These are phyloP conservation scores for Diversispora epigaea DNA, from an alignment of 192 early-diverging fungal species.

Conservation along the genomic window DNA sequence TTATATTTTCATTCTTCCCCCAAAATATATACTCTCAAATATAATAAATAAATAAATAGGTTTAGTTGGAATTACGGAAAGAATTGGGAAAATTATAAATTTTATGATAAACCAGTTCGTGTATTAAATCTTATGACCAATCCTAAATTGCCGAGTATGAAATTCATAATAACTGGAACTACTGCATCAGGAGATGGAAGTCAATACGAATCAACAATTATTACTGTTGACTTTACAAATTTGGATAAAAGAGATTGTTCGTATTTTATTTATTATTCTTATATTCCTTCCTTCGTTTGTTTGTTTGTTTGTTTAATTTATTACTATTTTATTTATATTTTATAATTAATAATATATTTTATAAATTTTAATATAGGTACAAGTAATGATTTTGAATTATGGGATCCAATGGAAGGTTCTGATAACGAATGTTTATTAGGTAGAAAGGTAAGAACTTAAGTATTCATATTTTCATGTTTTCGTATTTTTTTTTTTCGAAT, in stretches of 20 bases:
- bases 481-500: background rate
- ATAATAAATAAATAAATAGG: background rate
- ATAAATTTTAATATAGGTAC: slow-evolving; percentile 45
- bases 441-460: slow-evolving; percentile 37
- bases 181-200: slow-evolving; percentile 33
- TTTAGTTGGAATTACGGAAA: slow-evolving; percentile 80
- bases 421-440: slow-evolving; percentile 66
- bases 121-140: slow-evolving; percentile 64
- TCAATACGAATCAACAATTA: slow-evolving; percentile 37
- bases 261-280: slow-evolving; percentile 32
- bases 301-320: too few species aligned
- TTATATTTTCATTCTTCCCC: background rate
- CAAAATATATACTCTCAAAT: too few species aligned
- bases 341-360: slow-evolving; percentile 44
- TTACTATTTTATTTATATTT: slow-evolving; percentile 15
- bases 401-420: slow-evolving; percentile 71
- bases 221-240: slow-evolving; percentile 63
- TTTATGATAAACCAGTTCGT: slow-evolving; percentile 59
- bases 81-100: slow-evolving; percentile 65
- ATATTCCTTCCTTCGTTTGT: background rate
- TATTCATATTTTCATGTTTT: too few species aligned
- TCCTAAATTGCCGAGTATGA: slow-evolving; percentile 62
- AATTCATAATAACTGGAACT: slow-evolving; percentile 70
- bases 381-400: slow-evolving; percentile 86
- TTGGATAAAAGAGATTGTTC: slow-evolving; percentile 45